A percentile compares a stretch with the other conserved stretches of the same genome.
These are phyloP conservation scores for Thecaphora thlaspeos DNA, from an alignment of 1,284 basidiomycete genomes.

Conservation along the genomic window DNA sequence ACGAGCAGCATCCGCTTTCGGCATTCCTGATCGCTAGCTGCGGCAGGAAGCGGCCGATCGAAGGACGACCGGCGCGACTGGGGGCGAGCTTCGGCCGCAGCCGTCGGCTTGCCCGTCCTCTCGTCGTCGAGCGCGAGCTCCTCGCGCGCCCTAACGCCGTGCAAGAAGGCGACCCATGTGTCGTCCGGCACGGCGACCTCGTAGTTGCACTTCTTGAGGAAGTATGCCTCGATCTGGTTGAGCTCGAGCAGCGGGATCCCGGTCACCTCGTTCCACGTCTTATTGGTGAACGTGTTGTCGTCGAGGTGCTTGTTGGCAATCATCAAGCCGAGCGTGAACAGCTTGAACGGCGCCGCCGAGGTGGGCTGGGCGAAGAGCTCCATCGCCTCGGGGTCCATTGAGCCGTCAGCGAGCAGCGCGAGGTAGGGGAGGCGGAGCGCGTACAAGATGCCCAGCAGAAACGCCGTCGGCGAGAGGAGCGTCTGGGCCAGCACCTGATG, in stretches of 20 bases:
- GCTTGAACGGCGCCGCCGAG: slow-evolving; percentile 52
- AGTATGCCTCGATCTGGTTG: slow-evolving; percentile 54
- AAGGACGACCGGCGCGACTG: background rate
- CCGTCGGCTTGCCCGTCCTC: background rate
- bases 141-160: slow-evolving; percentile 37
- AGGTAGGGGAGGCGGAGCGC: slow-evolving; percentile 42
- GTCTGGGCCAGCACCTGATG: slow-evolving; percentile 56
- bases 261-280: slow-evolving; percentile 57
- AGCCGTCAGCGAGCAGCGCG: slow-evolving; percentile 27
- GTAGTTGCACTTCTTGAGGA: slow-evolving; percentile 50
- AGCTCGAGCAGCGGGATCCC: slow-evolving; percentile 54
- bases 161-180: slow-evolving; percentile 48
- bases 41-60: slow-evolving; percentile 21
- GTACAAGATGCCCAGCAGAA: slow-evolving; percentile 50
- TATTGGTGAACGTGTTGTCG: slow-evolving; percentile 57
- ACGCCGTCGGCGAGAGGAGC: slow-evolving; percentile 49
- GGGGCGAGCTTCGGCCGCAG: background rate
- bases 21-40: slow-evolving; percentile 29
- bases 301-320: slow-evolving; percentile 58
- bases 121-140: slow-evolving; percentile 5
- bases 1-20: slow-evolving; percentile 36
- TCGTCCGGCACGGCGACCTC: slow-evolving; percentile 48
- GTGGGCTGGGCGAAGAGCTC: slow-evolving; percentile 53
- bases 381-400: slow-evolving; percentile 37
- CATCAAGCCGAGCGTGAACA: slow-evolving; percentile 54